Base-by-base conservation (phyloP, 257 asterid species). In the Solanum virginianum region DNA sequence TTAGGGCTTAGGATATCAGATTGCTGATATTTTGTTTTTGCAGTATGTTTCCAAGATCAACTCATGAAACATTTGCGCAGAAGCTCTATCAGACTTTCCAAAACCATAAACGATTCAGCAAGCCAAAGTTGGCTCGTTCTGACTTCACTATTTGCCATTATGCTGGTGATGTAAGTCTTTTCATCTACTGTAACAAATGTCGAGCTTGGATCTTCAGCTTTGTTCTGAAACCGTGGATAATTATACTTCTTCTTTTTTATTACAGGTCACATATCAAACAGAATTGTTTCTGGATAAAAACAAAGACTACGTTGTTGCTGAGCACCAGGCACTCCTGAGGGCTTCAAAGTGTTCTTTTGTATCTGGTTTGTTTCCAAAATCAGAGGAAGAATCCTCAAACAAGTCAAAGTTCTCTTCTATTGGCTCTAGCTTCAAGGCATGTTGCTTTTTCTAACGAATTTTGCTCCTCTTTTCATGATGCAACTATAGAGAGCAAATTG, bases 31-130 rank as follows among this genome's bases (percentile, higher is more conserved):
- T 65, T 70, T 39, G 85, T 17, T 87, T 65, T 43, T 89, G 90
- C 89, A 96, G 99, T 91, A 96, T 95, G 98, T 95, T 96, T 86
- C 98, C 98, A 63, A 94, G 98, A 85, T 95, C 99, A 71, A 96
- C 98, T 74, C 95, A 96, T 88, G 98, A 95, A 56, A 94, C 97
- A 74, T 96, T 96, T 91, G 94, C 98, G 43, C 96, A 95, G 88
- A 96, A 95, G 94, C 91, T 96, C 87, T 96, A 96, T 88, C 95
- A 92, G 87, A 93, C 98, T 80, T 96, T 91, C 89, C 91, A 91
- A 89, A 89, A 91, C 89, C 92, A 96, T 80, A 91, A 94, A 84
- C 97, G 98, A 66, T 96, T 96, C 91, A 94, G 93, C 94, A 96
- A 96, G 91, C 99, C 99, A 87, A 95, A 95, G 89, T 88, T 96